phyloP scores from a whole-genome alignment of 2,329 filamentous ascomycete genomes.

The Colletotrichum nymphaeae region DNA sequence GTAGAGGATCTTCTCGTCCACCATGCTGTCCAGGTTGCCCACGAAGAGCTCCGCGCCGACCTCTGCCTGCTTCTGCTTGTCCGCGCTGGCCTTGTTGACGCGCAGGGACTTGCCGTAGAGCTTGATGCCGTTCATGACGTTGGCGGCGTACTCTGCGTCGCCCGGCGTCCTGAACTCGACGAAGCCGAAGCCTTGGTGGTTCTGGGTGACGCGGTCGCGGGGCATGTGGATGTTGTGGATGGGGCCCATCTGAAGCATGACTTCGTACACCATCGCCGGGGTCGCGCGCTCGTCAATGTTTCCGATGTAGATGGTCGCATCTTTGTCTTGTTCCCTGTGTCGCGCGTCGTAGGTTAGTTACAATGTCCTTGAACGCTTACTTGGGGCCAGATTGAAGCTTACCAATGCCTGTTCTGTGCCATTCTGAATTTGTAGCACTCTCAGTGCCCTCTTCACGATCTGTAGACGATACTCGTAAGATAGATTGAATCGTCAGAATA shows the following conservation, averaged over 20 bases:
- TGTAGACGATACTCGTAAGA: not conserved
- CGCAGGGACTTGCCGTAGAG: conserved; percentile 94
- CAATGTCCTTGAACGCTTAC: not conserved
- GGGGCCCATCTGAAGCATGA: conserved; percentile 97
- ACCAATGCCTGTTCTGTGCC: conserved; percentile 82
- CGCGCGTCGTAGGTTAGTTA: conserved; percentile 40
- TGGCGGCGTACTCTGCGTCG: conserved; percentile 95
- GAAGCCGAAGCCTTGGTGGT: conserved; percentile 98
- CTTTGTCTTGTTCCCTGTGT: conserved; percentile 94
- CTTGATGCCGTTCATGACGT: conserved; percentile 96
- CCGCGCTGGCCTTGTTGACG: conserved; percentile 92
- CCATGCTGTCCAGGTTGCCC: conserved; percentile 93
- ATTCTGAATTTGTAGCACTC: conserved; percentile 55
- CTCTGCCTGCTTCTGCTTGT: conserved; percentile 93
- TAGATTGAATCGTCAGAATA: not conserved
- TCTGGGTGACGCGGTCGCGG: conserved; percentile 96
- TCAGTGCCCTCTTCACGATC: not conserved
- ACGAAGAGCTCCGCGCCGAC: conserved; percentile 98
- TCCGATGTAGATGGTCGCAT: conserved; percentile 97
- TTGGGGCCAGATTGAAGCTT: conserved; percentile 42
- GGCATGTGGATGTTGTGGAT: conserved; percentile 98
- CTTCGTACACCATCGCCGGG: conserved; percentile 92
- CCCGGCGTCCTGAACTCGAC: conserved; percentile 97
- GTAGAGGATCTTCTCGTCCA: conserved; percentile 95
- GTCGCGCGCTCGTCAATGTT: conserved; percentile 97